Evolutionary conservation across 2,329 filamentous ascomycete genomes (phyloP).

Genomic region (Phaeosphaeriaceae sp.): DNA sequence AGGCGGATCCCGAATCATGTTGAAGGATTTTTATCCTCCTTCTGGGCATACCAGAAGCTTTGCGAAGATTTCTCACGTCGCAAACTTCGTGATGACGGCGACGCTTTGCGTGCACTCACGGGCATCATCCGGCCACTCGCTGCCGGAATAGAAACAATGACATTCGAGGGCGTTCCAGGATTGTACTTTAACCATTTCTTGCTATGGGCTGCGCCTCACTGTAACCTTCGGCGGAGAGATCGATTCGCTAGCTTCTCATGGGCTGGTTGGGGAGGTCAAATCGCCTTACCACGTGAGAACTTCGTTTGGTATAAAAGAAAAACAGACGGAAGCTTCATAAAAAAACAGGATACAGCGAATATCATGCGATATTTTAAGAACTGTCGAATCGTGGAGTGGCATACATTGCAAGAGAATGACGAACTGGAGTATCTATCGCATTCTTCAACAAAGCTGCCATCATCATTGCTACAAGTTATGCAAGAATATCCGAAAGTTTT

Average conservation of each 20-base stretch:
- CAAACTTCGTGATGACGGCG: constrained; percentile 4
- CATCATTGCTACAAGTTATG: no score
- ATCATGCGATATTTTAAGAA: constrained; percentile 1
- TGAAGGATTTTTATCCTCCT: constrained; percentile 3
- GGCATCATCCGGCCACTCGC: constrained; percentile 3
- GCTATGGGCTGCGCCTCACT: not conserved
- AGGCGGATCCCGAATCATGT: constrained; percentile 3
- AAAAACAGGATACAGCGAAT: not conserved
- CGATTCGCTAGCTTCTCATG: constrained; percentile 9
- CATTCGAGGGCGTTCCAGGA: constrained; percentile 5
- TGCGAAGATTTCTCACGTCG: constrained; percentile 10
- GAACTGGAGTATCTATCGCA: not conserved
- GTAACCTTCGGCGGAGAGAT: constrained; percentile 6
- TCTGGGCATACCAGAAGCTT: constrained; percentile 10
- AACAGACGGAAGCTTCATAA: not conserved
- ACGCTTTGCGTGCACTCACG: constrained; percentile 6
- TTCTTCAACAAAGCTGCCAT: not conserved
- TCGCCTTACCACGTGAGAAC: constrained; percentile 8
- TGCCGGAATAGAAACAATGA: constrained; percentile 1
- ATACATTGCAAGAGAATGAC: not conserved
- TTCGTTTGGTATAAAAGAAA: constrained; percentile 1
- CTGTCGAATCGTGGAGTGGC: not conserved
- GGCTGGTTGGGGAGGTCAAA: constrained; percentile 8
- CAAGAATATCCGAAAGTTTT: no score
- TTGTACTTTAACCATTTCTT: constrained; percentile 10